phyloP scores from a whole-genome alignment of 2,329 filamentous ascomycete species.

The Exophiala oligosperma region DNA sequence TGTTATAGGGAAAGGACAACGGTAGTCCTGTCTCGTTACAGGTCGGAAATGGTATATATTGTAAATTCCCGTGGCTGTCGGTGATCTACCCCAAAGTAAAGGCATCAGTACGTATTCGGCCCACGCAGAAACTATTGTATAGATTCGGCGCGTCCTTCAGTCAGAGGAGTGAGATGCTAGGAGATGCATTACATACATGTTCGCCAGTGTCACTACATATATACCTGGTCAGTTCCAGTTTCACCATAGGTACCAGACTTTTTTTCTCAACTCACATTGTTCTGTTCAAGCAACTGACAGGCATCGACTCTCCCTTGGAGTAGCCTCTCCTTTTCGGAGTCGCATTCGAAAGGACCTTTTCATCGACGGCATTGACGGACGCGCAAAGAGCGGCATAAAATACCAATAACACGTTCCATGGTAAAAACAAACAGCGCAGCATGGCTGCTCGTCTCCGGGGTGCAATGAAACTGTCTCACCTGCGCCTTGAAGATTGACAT shows the following conservation, averaged over 20 bases:
- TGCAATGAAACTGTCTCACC: slow-evolving; percentile 2
- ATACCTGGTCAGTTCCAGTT: slow-evolving; percentile 11
- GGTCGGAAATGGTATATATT: slow-evolving; percentile 87
- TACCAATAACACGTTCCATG: slow-evolving; percentile 19
- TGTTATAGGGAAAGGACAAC: slow-evolving; percentile 82
- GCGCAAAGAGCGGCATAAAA: slow-evolving; percentile 26
- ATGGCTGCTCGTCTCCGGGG: slow-evolving; percentile 8
- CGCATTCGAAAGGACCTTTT: slow-evolving; percentile 8
- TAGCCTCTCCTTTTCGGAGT: slow-evolving; percentile 34
- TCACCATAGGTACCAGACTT: neutral
- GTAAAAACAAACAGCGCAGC: slow-evolving; percentile 14
- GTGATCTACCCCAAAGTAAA: slow-evolving; percentile 57
- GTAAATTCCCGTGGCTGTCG: slow-evolving; percentile 74
- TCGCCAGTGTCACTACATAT: slow-evolving; percentile 75
- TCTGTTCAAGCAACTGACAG: slow-evolving; percentile 72
- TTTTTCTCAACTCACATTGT: slow-evolving; percentile 59
- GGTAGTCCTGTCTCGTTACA: slow-evolving; percentile 83
- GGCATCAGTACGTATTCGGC: neutral
- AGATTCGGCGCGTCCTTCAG: neutral
- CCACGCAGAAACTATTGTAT: neutral
- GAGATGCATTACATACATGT: slow-evolving; percentile 53
- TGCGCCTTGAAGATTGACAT: neutral
- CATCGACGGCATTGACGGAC: slow-evolving; percentile 21
- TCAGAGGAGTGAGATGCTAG: neutral
- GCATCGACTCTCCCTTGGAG: slow-evolving; percentile 61